Base-by-base conservation (phyloP, 2,329 filamentous ascomycete genomes). In the Cladorrhinum sp. region DNA sequence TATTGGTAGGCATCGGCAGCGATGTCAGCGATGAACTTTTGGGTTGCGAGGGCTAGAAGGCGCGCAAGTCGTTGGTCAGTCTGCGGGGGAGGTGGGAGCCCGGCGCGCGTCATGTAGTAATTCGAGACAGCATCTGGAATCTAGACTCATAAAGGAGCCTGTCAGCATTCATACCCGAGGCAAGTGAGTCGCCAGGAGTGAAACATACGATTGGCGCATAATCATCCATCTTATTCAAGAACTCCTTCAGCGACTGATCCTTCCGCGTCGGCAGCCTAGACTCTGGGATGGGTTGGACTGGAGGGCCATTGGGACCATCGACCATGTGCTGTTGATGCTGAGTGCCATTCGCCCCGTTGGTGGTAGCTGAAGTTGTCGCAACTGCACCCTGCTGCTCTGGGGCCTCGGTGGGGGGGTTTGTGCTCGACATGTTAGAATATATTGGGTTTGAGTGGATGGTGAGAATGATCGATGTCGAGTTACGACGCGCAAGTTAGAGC, bases 1-100 rank as follows among this genome's bases (percentile, higher is more conserved):
- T 97, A 98, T 77, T 99, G 95, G 75, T 99, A 99, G 2, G 95
- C 92, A 74, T 99, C 95, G 60, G 95, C 93, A 1, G 95, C 95
- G 66, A 99, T 92, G 74, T 99, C 95, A 61, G 95, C 93, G 69
- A 99, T 91, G 81, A 99, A 99, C 74, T 99, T 99, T 73, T 99
- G 95, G 0, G 95, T 96, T n/a, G 95, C 95, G 8, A 99, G 89
- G 2, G 95, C 93, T 49, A 99, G 89, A 2, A 99, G 89, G 52
- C 93, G 92, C 22, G 93, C 92, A 25, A 99, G 89, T 61, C 93
- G 91, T 20, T 89, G 89, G 70, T 96, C 92, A 56, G 92, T 96
- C 69, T 95, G 89, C 0, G 92, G 93, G 45, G 93, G 92, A 1
- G 93, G 93, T 32, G 95, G 93, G 3, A 99, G 90, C 57, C 95